Base-by-base conservation (phyloP, 2,329 filamentous ascomycete species). In the Magnaporthales sp. region DNA sequence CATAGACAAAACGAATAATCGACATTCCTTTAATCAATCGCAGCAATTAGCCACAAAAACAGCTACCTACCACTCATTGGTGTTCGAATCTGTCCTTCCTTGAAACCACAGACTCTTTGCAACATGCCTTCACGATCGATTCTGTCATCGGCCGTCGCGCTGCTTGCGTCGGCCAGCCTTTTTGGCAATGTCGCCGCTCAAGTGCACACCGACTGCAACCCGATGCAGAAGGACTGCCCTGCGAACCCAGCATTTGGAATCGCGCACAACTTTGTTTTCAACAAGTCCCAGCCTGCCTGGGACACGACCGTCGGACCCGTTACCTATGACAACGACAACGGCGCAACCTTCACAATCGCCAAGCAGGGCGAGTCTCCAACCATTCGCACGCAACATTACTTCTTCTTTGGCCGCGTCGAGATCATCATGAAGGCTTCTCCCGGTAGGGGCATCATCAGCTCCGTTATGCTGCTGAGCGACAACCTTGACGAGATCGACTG, bases 401-500 rank as follows among this genome's bases (percentile, higher is more conserved):
- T 96, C 77, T 93, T 96, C 81, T 94, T 90, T 71, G 92, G 92
- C 66, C 86, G 88, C 68, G 88, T 92, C 67, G 91, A 95, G 77
- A 84, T 94, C 67, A 83, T 86, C 71, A 85, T 96, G 81, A 91
- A 92, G 79, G 90, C 91, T 4, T 88, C 93, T 0, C 79, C 81
- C 1, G 93, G 93, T 22, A 80, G 79, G 8, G 93, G 93, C 65
- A 89, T 97, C 69, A 86, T 97, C 72, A 92, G 89, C 73, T 88
- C 91, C 69, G 89, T 96, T 73, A 93, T 96, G 75, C 84, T 94
- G 76, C 83, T 95, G 70, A 94, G 90, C 64, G 90, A 95, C 71
- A 89, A 93, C 72, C 83, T 94, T 15, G 93, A 96, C 75, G 92
- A 96, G 78, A 88, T 96, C 56, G 93, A 97, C 74, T 94, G 91